A percentile compares a stretch with the other conserved stretches of the same genome.
Conservation (phyloP, 1,139 yeast genomes). For the Ogataea hybrid region DNA sequence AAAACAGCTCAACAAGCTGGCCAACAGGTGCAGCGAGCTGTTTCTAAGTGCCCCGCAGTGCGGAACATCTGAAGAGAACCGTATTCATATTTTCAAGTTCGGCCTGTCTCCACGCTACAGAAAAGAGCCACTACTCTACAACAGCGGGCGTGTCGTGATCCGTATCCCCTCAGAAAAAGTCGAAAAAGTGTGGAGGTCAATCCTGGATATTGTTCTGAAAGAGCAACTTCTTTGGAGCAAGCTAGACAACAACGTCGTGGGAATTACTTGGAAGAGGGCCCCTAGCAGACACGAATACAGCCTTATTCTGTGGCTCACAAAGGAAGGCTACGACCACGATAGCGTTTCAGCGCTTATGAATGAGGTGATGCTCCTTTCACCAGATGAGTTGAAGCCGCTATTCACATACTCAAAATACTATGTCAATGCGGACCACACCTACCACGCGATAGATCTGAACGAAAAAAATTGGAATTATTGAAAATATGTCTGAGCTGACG, state of each 20-base stretch:
- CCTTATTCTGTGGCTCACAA: constrained; percentile 18
- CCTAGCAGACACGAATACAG: constrained; percentile 11
- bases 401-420: constrained; percentile 18
- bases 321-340: constrained; percentile 13
- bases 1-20: constrained; percentile 14
- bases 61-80: constrained; percentile 6
- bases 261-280: constrained; percentile 22
- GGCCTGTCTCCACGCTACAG: constrained; percentile 22
- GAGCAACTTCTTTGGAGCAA: constrained; percentile 17
- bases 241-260: constrained; percentile 20
- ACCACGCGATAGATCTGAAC: constrained; percentile 15
- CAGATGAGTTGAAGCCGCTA: constrained; percentile 18
- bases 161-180: constrained; percentile 15
- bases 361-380: constrained; percentile 15
- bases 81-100: constrained; percentile 22
- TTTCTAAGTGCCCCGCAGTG: neutral
- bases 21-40: constrained; percentile 9
- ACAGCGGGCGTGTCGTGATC: constrained; percentile 19
- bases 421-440: constrained; percentile 15
- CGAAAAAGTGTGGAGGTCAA: constrained; percentile 14
- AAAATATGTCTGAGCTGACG: constrained; percentile 35
- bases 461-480: constrained; percentile 4
- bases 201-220: constrained; percentile 15
- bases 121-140: constrained; percentile 13
- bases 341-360: constrained; percentile 14